These are phyloP conservation scores for Raffaelea albimanens DNA, from an alignment of 2,329 filamentous ascomycete species.

Conservation along the genomic window DNA sequence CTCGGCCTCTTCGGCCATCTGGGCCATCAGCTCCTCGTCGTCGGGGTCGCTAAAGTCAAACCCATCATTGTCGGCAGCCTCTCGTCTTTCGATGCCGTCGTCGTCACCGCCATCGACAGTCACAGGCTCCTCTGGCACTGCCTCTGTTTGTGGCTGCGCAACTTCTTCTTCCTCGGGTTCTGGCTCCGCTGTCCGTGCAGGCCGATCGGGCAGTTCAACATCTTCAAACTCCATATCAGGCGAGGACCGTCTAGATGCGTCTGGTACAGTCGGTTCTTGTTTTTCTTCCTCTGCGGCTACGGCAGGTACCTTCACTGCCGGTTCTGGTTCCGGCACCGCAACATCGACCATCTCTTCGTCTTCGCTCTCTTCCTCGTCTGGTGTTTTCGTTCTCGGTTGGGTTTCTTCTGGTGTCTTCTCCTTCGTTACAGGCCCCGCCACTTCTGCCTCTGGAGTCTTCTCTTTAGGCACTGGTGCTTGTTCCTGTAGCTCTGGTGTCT, in stretches of 20 bases:
- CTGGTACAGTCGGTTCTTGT: background rate
- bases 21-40: constrained; percentile 79
- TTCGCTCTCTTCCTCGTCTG: too few species aligned
- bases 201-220: constrained; percentile 13
- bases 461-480: background rate
- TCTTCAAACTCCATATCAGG: constrained; percentile 27
- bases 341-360: too few species aligned
- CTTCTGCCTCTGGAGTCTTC: too few species aligned
- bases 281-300: background rate
- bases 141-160: too few species aligned
- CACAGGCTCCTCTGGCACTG: constrained; percentile 8
- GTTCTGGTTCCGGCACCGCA: background rate
- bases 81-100: background rate
- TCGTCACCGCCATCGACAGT: background rate
- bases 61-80: constrained; percentile 51
- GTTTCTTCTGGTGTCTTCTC: background rate
- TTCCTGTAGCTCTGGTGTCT: background rate
- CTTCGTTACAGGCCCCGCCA: too few species aligned
- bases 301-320: background rate
- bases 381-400: background rate
- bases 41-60: constrained; percentile 77
- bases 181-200: too few species aligned
- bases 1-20: constrained; percentile 82
- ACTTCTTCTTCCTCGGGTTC: too few species aligned
- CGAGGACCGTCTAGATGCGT: constrained; percentile 5